Evolutionary conservation across 805 yeast species (phyloP).

Genomic region (Candida ortonii): DNA sequence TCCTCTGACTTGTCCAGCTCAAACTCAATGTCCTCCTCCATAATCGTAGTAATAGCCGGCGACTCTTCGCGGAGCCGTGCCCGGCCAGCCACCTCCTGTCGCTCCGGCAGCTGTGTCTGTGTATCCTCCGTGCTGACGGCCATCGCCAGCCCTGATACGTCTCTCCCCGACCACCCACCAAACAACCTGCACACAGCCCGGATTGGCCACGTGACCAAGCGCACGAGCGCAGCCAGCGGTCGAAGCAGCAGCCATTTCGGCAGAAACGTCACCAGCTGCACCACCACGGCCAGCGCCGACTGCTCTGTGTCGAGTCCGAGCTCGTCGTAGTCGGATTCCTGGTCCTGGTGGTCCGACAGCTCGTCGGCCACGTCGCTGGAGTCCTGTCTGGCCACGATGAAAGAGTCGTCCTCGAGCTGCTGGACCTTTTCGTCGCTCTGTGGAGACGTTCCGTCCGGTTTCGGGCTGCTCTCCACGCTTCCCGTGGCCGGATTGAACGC

Average conservation of each 20-base stretch:
- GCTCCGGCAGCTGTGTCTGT: neutral
- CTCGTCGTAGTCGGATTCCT: conserved; percentile 17
- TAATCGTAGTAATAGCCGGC: conserved; percentile 27
- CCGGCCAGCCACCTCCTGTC: too few relatives aligned
- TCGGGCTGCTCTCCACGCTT: neutral
- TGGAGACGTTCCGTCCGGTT: conserved; percentile 1
- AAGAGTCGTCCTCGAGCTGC: conserved; percentile 14
- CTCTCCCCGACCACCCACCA: too few relatives aligned
- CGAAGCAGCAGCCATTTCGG: conserved; percentile 50
- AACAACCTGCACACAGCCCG: conserved; percentile 31
- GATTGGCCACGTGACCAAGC: conserved; percentile 55
- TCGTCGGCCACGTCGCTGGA: conserved; percentile 5
- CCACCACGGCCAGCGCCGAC: conserved; percentile 17
- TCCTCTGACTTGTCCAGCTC: conserved; percentile 33
- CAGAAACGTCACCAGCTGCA: conserved; percentile 39
- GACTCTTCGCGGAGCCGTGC: conserved; percentile 6
- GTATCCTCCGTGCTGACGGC: too few relatives aligned
- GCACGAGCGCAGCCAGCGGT: conserved; percentile 51
- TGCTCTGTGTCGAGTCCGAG: conserved; percentile 9
- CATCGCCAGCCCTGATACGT: too few relatives aligned
- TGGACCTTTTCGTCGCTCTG: neutral
- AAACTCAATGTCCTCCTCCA: conserved; percentile 36
- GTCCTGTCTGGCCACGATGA: conserved; percentile 24
- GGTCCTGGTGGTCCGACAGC: conserved; percentile 6
- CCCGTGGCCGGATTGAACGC: conserved; percentile 24